Evolutionary conservation across 2,329 filamentous ascomycete genomes (phyloP), one percentile per base, ranked within the genome.

Genomic region (Herpotrichia juniperi): DNA sequence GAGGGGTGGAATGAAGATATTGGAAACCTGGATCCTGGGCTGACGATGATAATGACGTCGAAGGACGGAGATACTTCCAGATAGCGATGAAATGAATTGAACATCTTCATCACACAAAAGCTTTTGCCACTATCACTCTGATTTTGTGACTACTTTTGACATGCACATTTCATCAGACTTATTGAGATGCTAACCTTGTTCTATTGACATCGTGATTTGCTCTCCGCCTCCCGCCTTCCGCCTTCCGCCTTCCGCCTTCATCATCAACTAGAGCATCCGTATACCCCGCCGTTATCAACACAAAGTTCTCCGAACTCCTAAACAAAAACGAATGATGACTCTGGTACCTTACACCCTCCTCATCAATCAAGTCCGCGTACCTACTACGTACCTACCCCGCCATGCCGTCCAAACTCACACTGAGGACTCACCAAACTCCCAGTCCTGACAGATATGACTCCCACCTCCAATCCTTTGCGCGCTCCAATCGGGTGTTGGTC

Each of bases 1-100:
- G 62, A 65, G 62, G 50, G 50, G 54, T 53, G 50, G 42, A n/a
- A n/a, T n/a, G n/a, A 50, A 22, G 45, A 51, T 22, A 11, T 14
- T 8, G 39, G 39, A 45, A 22, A 42, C 8, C 22, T 28, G 11
- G 22, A 31, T 45, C 40, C 9, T n/a, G 34, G 37, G 44, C 46
- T 48, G 30, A 50, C 51, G 50, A 51, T 40, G 37, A 30, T 21
- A 28, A 56, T 51, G 42, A 46, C 49, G 49, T 46, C 25, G 30
- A 5, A 9, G 12, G 40, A 43, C 25, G 24, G 19, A 21, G n/a
- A 21, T 25, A 21, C 4, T 25, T 47, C n/a, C 17, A 40, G 25
- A 48, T 48, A 48, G 46, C n/a, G 31, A 48, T 17, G 3, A 12
- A 22, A 42, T 25, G 34, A 42, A 48, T 39, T 42, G 14, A 42